A percentile compares a stretch with the other conserved stretches of the same genome.
These are phyloP conservation scores for Fragaria nilgerrensis DNA, from an alignment of 306 rosid genomes.

Conservation along the genomic window DNA sequence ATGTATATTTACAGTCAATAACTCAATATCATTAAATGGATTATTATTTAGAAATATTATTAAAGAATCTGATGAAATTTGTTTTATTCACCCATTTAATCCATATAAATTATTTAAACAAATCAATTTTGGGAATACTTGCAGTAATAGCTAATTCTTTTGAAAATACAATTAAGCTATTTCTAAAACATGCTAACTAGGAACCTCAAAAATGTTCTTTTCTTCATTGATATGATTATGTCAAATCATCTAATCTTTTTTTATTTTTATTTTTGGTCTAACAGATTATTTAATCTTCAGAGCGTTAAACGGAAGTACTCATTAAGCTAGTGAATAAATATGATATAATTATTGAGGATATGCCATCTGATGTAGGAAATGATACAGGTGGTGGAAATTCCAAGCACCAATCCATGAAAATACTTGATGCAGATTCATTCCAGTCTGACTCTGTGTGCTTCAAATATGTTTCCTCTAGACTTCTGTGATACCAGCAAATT, in stretches of 20 bases:
- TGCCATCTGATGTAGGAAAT: not conserved
- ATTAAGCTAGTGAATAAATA: not conserved
- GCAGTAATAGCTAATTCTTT: not conserved
- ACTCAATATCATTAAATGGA: not conserved
- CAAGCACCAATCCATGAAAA: not conserved
- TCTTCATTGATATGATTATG: not conserved
- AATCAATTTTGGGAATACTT: not conserved
- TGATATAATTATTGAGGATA: not conserved
- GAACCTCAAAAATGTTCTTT: not conserved
- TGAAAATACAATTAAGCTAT: not conserved
- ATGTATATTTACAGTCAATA: not conserved
- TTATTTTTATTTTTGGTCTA: too few relatives aligned
- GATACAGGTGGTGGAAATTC: not conserved
- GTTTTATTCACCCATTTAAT: not conserved
- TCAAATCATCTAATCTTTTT: too few relatives aligned
- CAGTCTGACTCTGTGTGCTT: too few relatives aligned
- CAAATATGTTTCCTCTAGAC: not conserved
- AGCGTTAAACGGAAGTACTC: not conserved
- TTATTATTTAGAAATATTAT: not conserved
- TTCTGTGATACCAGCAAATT: too few relatives aligned
- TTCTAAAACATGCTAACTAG: not conserved
- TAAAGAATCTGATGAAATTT: not conserved
- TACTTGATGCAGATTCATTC: too few relatives aligned
- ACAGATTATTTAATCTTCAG: not conserved
- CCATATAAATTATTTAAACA: not conserved